Conservation (phyloP, 345 rosid species). For the Sonneratia alba region DNA sequence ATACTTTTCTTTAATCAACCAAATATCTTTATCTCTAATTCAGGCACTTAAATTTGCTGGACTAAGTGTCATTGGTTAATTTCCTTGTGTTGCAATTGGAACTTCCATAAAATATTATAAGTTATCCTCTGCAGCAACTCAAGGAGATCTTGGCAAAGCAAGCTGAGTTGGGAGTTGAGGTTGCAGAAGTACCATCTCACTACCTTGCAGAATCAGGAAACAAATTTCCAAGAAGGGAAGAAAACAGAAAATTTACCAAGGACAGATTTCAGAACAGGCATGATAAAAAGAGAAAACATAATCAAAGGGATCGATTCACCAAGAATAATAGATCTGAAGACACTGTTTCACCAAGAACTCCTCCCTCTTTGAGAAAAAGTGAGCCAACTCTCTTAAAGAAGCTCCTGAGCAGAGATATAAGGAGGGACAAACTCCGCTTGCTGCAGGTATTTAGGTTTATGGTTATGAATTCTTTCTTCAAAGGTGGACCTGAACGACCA, state of each 20-base stretch:
- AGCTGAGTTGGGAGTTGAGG: conserved; percentile 82
- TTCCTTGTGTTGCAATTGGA: background rate
- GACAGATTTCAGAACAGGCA: conserved; percentile 30
- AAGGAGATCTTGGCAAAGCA: conserved; percentile 83
- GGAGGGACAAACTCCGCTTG: conserved; percentile 50
- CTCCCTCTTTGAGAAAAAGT: conserved; percentile 22
- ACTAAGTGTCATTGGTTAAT: background rate
- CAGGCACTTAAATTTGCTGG: background rate
- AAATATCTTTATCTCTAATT: background rate
- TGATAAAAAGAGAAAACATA: conserved; percentile 38
- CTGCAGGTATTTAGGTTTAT: conserved; percentile 72
- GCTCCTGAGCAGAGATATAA: conserved; percentile 65
- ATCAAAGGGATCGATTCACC: conserved; percentile 18
- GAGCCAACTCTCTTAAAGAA: conserved; percentile 66
- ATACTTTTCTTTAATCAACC: conserved; percentile 7
- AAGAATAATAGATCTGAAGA: conserved; percentile 16
- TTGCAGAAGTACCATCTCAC: conserved; percentile 77
- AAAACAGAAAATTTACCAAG: conserved; percentile 18
- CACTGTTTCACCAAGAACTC: conserved; percentile 22
- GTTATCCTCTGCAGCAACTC: conserved; percentile 56
- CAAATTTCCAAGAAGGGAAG: conserved; percentile 20
- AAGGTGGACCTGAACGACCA: conserved; percentile 53
- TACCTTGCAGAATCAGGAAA: conserved; percentile 47
- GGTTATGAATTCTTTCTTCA: conserved; percentile 56
- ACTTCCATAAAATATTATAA: background rate